Conservation (phyloP, 257 asterid species). For the Nicotiana undulata region DNA sequence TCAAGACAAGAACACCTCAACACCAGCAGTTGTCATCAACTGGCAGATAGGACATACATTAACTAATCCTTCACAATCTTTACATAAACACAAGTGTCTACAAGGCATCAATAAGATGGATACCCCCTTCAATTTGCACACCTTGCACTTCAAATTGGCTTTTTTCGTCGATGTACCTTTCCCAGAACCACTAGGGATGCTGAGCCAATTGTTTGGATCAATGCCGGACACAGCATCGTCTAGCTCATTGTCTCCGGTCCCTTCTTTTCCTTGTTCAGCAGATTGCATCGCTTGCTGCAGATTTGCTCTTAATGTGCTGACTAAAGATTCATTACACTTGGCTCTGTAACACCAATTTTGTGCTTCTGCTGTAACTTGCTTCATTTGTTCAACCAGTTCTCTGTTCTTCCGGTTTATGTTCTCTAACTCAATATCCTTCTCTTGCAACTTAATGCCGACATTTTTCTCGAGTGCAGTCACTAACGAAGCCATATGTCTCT, state of each 20-base stretch:
- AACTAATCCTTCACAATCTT: slow-evolving; percentile 61
- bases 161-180: slow-evolving; percentile 15
- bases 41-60: slow-evolving; percentile 72
- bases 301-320: slow-evolving; percentile 48
- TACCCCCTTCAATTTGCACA: slow-evolving; percentile 59
- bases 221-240: slow-evolving; percentile 65
- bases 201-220: slow-evolving; percentile 48
- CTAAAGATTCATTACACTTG: slow-evolving; percentile 75
- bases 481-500: slow-evolving; percentile 64
- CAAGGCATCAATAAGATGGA: slow-evolving; percentile 74
- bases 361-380: slow-evolving; percentile 58
- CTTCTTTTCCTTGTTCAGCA: slow-evolving; percentile 50
- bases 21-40: slow-evolving; percentile 42
- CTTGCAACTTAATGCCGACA: slow-evolving; percentile 38
- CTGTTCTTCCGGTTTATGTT: slow-evolving; percentile 47
- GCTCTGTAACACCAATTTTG: slow-evolving; percentile 85
- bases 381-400: slow-evolving; percentile 64
- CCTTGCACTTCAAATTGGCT: slow-evolving; percentile 33
- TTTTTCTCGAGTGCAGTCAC: slow-evolving; percentile 45
- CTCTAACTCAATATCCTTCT: slow-evolving; percentile 63
- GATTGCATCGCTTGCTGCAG: slow-evolving; percentile 59
- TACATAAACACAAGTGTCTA: slow-evolving; percentile 83
- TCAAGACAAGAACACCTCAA: slow-evolving; percentile 69
- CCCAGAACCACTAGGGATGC: slow-evolving; percentile 23
- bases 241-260: slow-evolving; percentile 52